phyloP scores from a whole-genome alignment of 2,329 filamentous ascomycete genomes.

The Hyphodiscus sp. region DNA sequence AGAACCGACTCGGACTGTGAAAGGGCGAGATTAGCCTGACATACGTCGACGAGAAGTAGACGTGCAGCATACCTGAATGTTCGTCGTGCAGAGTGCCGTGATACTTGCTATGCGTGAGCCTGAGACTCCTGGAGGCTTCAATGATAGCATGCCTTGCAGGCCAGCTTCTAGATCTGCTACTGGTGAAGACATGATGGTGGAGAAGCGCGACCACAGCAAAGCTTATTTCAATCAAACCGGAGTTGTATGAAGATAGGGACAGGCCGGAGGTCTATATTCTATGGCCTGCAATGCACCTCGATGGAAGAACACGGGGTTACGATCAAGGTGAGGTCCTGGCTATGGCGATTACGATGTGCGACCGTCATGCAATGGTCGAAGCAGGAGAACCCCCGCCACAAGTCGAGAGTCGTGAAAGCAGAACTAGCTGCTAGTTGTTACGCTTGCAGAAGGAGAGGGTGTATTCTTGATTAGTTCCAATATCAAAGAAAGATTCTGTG shows the following conservation, averaged over 20 bases:
- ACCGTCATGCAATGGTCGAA: constrained; percentile 8
- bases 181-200: constrained; percentile 62
- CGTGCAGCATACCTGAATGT: constrained; percentile 69
- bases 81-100: constrained; percentile 79
- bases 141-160: constrained; percentile 82
- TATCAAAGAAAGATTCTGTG: neutral
- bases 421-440: constrained; percentile 7
- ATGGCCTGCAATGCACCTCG: constrained; percentile 14
- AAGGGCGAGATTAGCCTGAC: constrained; percentile 12
- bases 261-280: constrained; percentile 20
- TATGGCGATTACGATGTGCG: constrained; percentile 24
- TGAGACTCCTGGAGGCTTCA: constrained; percentile 92
- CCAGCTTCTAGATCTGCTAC: constrained; percentile 86
- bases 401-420: constrained; percentile 6
- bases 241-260: neutral
- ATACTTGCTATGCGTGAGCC: constrained; percentile 85
- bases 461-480: neutral
- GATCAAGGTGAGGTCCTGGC: constrained; percentile 18
- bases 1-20: constrained; percentile 86
- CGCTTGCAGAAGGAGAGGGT: constrained; percentile 1
- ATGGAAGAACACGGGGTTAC: constrained; percentile 22
- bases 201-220: constrained; percentile 7
- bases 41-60: neutral
- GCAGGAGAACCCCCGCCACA: constrained; percentile 6
- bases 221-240: constrained; percentile 11